These are phyloP conservation scores for Stylonectria norvegica DNA, from an alignment of 2,329 filamentous ascomycete species.

Conservation along the genomic window DNA sequence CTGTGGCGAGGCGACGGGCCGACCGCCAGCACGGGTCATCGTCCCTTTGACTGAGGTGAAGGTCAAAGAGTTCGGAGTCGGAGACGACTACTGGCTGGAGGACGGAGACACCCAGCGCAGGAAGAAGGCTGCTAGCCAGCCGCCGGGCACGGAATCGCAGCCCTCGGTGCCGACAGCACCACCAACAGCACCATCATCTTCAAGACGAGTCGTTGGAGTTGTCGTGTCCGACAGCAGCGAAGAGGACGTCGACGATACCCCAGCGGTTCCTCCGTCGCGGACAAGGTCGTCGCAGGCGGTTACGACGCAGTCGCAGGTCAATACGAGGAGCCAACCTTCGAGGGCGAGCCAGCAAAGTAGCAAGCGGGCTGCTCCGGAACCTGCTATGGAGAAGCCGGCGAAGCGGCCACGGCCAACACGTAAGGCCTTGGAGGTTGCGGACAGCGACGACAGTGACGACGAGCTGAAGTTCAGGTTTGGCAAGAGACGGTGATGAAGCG, in stretches of 20 bases:
- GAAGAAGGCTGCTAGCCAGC: conserved; percentile 27
- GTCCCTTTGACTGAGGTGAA: conserved; percentile 69
- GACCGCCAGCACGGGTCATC: conserved; percentile 53
- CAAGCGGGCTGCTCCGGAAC: conserved; percentile 34
- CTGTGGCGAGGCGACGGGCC: conserved; percentile 47
- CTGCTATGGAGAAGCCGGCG: conserved; percentile 28
- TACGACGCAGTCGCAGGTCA: conserved; percentile 29
- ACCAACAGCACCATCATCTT: conserved; percentile 7
- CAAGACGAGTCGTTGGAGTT: conserved; percentile 16
- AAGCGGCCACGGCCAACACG: conserved; percentile 34
- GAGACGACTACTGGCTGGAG: conserved; percentile 73
- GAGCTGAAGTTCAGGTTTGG: conserved; percentile 56
- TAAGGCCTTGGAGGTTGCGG: conserved; percentile 33
- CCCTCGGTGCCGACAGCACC: conserved; percentile 8
- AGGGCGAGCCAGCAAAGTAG: conserved; percentile 26
- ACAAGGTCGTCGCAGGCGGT: conserved; percentile 20
- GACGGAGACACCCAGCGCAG: conserved; percentile 38
- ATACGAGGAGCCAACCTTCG: conserved; percentile 28
- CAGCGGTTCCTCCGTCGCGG: conserved; percentile 15
- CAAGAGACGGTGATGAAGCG: conserved; percentile 39
- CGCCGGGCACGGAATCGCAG: conserved; percentile 20
- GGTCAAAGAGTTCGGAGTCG: conserved; percentile 68
- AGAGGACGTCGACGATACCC: conserved; percentile 20
- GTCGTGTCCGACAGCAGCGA: conserved; percentile 36
- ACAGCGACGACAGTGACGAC: conserved; percentile 52